These are phyloP conservation scores for Pisolithus thermaeus DNA, from an alignment of 1,284 basidiomycete species.

Conservation along the genomic window DNA sequence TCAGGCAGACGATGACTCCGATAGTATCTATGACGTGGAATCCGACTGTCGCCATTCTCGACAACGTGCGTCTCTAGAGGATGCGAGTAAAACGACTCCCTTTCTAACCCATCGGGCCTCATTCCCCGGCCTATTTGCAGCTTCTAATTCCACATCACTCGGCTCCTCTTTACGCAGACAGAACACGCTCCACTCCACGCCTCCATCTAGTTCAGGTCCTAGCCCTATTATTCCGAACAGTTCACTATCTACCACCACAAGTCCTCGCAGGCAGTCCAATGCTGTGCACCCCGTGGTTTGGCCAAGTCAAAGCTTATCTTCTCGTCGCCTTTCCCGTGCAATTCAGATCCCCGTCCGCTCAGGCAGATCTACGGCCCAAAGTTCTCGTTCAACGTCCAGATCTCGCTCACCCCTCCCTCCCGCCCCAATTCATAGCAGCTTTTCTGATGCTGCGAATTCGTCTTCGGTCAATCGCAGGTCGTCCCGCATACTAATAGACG, in stretches of 20 bases:
- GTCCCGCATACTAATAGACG: constrained; percentile 68
- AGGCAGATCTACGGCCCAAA: constrained; percentile 61
- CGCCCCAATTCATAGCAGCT: constrained; percentile 52
- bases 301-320: constrained; percentile 50
- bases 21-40: constrained; percentile 76
- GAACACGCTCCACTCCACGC: constrained; percentile 50
- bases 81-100: constrained; percentile 33
- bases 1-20: constrained; percentile 65
- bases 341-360: constrained; percentile 71
- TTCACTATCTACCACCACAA: constrained; percentile 53
- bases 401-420: constrained; percentile 93
- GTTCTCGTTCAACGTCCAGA: constrained; percentile 93
- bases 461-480: constrained; percentile 59
- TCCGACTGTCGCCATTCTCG: constrained; percentile 64
- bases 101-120: constrained; percentile 52
- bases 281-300: constrained; percentile 48
- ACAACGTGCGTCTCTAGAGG: constrained; percentile 64
- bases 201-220: constrained; percentile 35
- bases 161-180: constrained; percentile 69
- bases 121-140: constrained; percentile 51
- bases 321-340: constrained; percentile 72
- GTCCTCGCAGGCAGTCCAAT: constrained; percentile 57
- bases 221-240: constrained; percentile 49
- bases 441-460: constrained; percentile 51
- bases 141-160: constrained; percentile 45